These are phyloP conservation scores for Fraxinus quadrangulata DNA, from an alignment of 257 asterid species.

Conservation along the genomic window DNA sequence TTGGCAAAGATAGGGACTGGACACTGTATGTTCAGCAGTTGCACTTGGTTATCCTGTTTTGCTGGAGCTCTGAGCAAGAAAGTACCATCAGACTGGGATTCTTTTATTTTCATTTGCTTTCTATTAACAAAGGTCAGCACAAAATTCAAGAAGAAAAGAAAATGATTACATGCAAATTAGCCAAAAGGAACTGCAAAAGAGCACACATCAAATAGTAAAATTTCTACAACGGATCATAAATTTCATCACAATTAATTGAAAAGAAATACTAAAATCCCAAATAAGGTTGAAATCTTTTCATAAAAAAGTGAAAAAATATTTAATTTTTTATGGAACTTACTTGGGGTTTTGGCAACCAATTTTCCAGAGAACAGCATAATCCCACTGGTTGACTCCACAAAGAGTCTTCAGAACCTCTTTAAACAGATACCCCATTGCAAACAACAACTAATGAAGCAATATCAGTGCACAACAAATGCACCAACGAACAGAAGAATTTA, in stretches of 20 bases:
- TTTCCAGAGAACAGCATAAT: constrained; percentile 85
- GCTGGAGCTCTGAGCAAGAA: constrained; percentile 30
- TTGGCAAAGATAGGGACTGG: constrained; percentile 26
- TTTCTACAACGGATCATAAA: constrained; percentile 16
- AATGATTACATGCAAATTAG: constrained; percentile 2
- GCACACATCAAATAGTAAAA: constrained; percentile 20
- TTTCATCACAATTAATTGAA: neutral
- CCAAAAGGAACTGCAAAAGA: constrained; percentile 24
- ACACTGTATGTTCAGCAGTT: constrained; percentile 17
- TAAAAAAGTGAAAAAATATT: neutral
- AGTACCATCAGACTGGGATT: constrained; percentile 23
- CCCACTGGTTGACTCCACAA: constrained; percentile 78
- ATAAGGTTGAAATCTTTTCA: neutral
- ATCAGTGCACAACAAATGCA: constrained; percentile 23
- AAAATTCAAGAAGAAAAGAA: constrained; percentile 31
- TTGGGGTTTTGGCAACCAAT: constrained; percentile 67
- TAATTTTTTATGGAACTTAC: constrained; percentile 37
- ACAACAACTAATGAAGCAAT: constrained; percentile 13
- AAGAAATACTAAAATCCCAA: constrained; percentile 10
- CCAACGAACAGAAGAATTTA: constrained; percentile 19
- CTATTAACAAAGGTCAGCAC: constrained; percentile 30
- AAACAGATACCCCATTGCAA: constrained; percentile 66
- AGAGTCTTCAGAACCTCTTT: constrained; percentile 80
- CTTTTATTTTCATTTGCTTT: constrained; percentile 28
- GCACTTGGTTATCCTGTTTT: constrained; percentile 21